A percentile compares a stretch with the other conserved stretches of the same genome.
Conservation (phyloP, 495 filamentous ascomycete genomes). For the Saxispiralis lemnorum region DNA sequence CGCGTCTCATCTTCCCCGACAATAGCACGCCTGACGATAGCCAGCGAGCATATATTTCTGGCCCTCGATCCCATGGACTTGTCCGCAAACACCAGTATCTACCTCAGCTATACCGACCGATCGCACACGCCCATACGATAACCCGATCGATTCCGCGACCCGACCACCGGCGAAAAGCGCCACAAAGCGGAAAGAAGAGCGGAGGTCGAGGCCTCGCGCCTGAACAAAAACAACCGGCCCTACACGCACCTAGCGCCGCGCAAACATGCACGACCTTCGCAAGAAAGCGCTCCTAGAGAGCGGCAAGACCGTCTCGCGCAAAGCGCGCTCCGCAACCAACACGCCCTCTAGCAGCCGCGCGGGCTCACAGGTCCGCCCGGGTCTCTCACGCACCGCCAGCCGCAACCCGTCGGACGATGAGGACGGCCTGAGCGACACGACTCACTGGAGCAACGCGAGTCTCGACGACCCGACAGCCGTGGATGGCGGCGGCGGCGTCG, state of each 20-base stretch:
- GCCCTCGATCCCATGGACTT: conserved; percentile 1
- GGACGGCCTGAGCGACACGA: conserved; percentile 15
- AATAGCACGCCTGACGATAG: no score
- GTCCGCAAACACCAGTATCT: not conserved
- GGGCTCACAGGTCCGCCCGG: conserved; percentile 26
- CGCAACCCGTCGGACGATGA: conserved; percentile 63
- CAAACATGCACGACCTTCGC: conserved; percentile 57
- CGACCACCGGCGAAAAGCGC: not conserved
- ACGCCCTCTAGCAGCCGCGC: conserved; percentile 48
- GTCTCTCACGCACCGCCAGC: conserved; percentile 32
- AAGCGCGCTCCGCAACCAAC: conserved; percentile 54
- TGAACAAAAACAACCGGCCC: not conserved
- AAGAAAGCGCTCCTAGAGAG: conserved; percentile 62
- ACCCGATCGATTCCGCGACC: not conserved
- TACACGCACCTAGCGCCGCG: not conserved
- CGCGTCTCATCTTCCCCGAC: no score
- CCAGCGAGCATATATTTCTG: no score
- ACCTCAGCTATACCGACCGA: conserved; percentile 1
- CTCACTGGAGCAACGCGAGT: conserved; percentile 20
- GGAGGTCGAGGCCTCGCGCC: not conserved
- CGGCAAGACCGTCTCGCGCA: conserved; percentile 82
- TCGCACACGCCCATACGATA: conserved; percentile 14
- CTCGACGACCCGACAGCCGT: conserved; percentile 46
- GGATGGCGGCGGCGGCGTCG: conserved; percentile 32
- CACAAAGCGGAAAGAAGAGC: not conserved